Evolutionary conservation across 1,284 basidiomycete species (phyloP).

Genomic region (Ganoderma lingzhi): DNA sequence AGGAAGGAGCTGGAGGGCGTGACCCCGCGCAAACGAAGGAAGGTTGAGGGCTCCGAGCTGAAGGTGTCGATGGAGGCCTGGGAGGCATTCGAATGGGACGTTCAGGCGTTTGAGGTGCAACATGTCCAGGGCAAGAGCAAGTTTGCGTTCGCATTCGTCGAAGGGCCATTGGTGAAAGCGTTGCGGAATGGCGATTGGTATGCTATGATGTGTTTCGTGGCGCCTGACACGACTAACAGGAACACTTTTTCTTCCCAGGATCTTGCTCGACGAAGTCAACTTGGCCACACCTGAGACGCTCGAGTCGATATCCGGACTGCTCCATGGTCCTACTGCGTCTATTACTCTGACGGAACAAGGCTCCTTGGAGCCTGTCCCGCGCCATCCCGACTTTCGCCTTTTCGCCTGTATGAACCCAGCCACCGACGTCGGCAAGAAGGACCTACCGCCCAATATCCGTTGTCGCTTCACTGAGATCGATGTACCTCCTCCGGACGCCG

Average conservation of each 20-base stretch:
- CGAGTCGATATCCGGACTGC: constrained; percentile 89
- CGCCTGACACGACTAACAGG: constrained; percentile 1
- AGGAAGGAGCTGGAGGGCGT: constrained; percentile 43
- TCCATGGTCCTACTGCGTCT: constrained; percentile 88
- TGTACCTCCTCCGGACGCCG: constrained; percentile 92
- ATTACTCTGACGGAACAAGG: constrained; percentile 96
- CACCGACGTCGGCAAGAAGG: constrained; percentile 98
- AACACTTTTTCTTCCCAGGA: constrained; percentile 56
- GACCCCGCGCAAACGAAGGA: constrained; percentile 79
- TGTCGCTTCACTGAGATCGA: constrained; percentile 96
- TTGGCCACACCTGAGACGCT: constrained; percentile 94
- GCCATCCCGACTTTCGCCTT: constrained; percentile 95
- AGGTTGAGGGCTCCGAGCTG: constrained; percentile 58
- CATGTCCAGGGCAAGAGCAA: constrained; percentile 87
- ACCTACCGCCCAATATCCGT: constrained; percentile 91
- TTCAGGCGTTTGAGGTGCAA: constrained; percentile 87
- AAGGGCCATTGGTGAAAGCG: constrained; percentile 96
- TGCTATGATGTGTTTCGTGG: constrained; percentile 36
- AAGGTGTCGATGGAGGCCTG: constrained; percentile 66
- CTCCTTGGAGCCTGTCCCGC: constrained; percentile 87
- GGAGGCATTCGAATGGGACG: constrained; percentile 76
- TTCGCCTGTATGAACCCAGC: constrained; percentile 99
- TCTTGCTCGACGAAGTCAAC: constrained; percentile 97
- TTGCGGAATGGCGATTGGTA: constrained; percentile 92
- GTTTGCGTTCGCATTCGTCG: constrained; percentile 94